phyloP scores from a whole-genome alignment of 2,329 filamentous ascomycete genomes.

The Aureobasidium sp. region DNA sequence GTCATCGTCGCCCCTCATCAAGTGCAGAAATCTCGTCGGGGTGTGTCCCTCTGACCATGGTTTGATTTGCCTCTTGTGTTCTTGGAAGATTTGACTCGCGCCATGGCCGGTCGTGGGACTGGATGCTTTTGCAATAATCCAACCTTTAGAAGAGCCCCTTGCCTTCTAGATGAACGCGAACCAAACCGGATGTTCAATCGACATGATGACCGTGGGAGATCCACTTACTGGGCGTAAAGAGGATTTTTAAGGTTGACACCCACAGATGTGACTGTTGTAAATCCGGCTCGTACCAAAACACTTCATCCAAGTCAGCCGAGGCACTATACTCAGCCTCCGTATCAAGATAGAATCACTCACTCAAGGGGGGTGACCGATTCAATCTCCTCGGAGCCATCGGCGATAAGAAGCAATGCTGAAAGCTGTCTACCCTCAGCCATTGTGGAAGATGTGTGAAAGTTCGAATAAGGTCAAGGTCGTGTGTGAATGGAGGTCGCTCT shows the following conservation, averaged over 20 bases:
- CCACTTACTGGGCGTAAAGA: conserved; percentile 26
- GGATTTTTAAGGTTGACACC: conserved; percentile 31
- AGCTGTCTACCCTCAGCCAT: not conserved
- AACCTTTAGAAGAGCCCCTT: not conserved
- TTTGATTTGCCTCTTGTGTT: not conserved
- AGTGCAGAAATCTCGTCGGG: not conserved
- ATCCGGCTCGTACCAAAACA: conserved; percentile 35
- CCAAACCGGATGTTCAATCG: not conserved
- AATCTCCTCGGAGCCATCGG: conserved; percentile 36
- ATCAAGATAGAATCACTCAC: conserved; percentile 19
- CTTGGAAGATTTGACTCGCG: not conserved
- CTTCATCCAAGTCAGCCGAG: not conserved
- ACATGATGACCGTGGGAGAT: not conserved
- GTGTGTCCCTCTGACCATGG: not conserved
- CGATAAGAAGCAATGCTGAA: conserved; percentile 32
- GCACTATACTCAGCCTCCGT: not conserved
- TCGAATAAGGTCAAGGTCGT: too few relatives aligned
- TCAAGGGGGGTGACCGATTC: conserved; percentile 37
- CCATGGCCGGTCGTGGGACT: not conserved
- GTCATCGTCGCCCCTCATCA: not conserved
- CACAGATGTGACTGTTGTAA: conserved; percentile 28
- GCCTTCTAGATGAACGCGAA: not conserved
- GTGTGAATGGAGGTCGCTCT: not conserved
- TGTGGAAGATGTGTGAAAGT: not conserved
- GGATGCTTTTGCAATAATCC: not conserved